Evolutionary conservation across 2,329 filamentous ascomycete species (phyloP).

Genomic region (Sclerotiophoma versabilis): DNA sequence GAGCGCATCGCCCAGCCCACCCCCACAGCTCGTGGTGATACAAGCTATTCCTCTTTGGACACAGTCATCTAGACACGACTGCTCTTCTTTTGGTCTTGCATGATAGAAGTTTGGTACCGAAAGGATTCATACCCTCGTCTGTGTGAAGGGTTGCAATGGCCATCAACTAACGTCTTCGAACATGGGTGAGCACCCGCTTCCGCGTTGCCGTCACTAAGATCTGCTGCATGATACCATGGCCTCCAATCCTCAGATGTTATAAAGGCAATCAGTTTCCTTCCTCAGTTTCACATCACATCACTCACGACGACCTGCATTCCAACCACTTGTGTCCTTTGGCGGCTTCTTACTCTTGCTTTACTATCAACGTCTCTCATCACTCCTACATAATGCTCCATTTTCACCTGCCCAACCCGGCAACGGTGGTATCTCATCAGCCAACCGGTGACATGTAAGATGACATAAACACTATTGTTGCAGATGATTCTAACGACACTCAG

Average conservation of each 20-base stretch:
- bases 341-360: conserved; percentile 8
- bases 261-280: conserved; percentile 8
- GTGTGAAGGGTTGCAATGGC: conserved; percentile 17
- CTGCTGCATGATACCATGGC: conserved; percentile 12
- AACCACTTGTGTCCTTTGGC: conserved; percentile 12
- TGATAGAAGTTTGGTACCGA: conserved; percentile 17
- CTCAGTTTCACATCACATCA: neutral
- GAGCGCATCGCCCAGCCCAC: conserved; percentile 14
- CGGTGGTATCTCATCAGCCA: conserved; percentile 15
- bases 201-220: conserved; percentile 20
- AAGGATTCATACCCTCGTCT: conserved; percentile 13
- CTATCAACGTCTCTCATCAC: neutral
- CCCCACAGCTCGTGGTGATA: conserved; percentile 13
- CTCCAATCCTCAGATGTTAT: conserved; percentile 4
- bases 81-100: conserved; percentile 13
- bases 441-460: conserved; percentile 8
- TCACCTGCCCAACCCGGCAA: conserved; percentile 18
- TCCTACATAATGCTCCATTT: conserved; percentile 15
- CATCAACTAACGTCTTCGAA: conserved; percentile 10
- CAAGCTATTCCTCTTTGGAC: conserved; percentile 3
- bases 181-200: conserved; percentile 19
- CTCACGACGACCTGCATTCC: conserved; percentile 2
- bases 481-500: neutral
- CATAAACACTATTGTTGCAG: neutral
- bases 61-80: conserved; percentile 13